A percentile compares a stretch with the other conserved stretches of the same genome.
phyloP scores from a whole-genome alignment of 2,329 filamentous ascomycete genomes.

The Phialocephala sp. region DNA sequence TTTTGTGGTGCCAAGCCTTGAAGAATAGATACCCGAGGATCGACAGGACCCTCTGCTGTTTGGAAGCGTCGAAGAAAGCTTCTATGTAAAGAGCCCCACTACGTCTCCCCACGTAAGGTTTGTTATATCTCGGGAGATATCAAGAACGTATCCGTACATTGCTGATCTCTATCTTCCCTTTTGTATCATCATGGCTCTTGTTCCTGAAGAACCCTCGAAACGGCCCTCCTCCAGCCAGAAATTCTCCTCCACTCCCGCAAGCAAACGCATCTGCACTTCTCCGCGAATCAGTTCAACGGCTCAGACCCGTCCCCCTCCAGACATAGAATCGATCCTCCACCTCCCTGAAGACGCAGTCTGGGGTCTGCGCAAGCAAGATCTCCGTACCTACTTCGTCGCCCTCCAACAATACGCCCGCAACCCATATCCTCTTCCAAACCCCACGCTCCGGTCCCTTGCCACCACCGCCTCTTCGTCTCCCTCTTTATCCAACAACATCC shows the following conservation, averaged over 20 bases:
- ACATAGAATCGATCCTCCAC: conserved; percentile 30
- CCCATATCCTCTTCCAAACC: conserved; percentile 26
- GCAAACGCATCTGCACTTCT: conserved; percentile 23
- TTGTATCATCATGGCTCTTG: conserved; percentile 5
- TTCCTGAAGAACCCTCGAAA: conserved; percentile 16
- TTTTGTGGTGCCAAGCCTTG: conserved; percentile 6
- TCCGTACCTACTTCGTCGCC: conserved; percentile 34
- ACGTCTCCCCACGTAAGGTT: background rate
- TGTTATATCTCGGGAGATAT: background rate
- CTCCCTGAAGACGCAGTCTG: conserved; percentile 36
- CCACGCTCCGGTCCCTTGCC: conserved; percentile 12
- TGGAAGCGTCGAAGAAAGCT: conserved; percentile 1
- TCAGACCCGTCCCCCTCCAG: background rate
- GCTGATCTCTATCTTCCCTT: background rate
- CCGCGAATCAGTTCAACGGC: conserved; percentile 12
- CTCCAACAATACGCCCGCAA: conserved; percentile 35
- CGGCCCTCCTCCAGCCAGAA: conserved; percentile 10
- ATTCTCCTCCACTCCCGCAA: background rate
- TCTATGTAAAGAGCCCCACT: background rate
- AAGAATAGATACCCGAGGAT: conserved; percentile 1
- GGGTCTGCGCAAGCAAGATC: conserved; percentile 35
- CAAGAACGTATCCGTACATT: background rate
- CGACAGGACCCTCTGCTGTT: background rate
- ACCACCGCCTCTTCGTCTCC: background rate
- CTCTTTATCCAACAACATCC: background rate